Conservation (phyloP, 345 rosid species). For the Firmiana major region DNA sequence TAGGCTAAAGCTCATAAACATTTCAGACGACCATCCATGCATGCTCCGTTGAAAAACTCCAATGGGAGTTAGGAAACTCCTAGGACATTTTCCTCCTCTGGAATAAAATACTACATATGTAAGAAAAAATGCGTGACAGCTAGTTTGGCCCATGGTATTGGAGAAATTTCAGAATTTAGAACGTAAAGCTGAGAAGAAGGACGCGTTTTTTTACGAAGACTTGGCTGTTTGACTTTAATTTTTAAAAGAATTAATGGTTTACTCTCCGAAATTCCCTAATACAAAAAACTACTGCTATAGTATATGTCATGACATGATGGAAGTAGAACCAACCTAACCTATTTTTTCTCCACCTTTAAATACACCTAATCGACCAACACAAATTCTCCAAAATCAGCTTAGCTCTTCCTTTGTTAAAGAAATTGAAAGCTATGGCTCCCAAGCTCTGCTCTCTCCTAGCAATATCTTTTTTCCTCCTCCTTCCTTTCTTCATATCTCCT, state of each 20-base stretch:
- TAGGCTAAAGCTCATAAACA: not conserved
- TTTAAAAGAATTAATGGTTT: not conserved
- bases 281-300: not conserved
- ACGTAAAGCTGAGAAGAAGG: not conserved
- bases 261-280: not conserved
- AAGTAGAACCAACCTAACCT: not conserved
- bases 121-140: not conserved
- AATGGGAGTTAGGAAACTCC: not conserved
- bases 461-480: not conserved
- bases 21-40: not conserved
- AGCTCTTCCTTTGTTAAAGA: not conserved
- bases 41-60: not conserved
- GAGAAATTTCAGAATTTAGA: not conserved
- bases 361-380: not conserved
- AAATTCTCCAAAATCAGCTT: not conserved
- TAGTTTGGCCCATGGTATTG: not conserved
- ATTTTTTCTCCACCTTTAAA: not conserved
- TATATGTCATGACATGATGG: not conserved
- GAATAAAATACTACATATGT: not conserved
- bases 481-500: conserved; percentile 1
- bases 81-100: not conserved
- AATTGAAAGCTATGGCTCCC: not conserved
- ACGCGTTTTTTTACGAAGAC: conserved; percentile 13
- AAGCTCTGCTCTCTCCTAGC: not conserved
- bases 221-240: not conserved